Evolutionary conservation across 371 early-diverging fungal species (phyloP).

Genomic region (Syncephalastrum contaminatum): DNA sequence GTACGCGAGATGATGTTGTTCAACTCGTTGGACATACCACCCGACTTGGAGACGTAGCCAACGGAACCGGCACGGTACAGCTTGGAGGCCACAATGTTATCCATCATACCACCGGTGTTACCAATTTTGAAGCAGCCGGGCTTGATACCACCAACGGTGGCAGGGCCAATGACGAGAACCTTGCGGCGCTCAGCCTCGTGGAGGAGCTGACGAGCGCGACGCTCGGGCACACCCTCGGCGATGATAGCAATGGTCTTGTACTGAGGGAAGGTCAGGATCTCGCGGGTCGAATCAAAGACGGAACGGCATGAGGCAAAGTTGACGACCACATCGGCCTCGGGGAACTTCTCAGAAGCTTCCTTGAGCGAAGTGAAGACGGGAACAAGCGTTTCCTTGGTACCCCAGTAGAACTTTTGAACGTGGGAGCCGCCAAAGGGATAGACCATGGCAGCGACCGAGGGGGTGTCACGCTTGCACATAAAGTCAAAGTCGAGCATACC

Average conservation of each 20-base stretch:
- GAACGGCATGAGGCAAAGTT: slow-evolving; percentile 98
- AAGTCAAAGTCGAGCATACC: slow-evolving; percentile 99
- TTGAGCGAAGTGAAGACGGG: slow-evolving; percentile 89
- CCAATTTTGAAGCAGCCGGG: slow-evolving; percentile 99
- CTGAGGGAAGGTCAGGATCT: slow-evolving; percentile 78
- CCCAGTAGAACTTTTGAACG: slow-evolving; percentile 99
- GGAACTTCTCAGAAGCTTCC: slow-evolving; percentile 84
- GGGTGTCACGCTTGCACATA: slow-evolving; percentile 93
- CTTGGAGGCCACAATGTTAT: slow-evolving; percentile 96
- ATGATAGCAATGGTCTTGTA: slow-evolving; percentile 95
- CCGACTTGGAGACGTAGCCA: slow-evolving; percentile 96
- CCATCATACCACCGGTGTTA: slow-evolving; percentile 99
- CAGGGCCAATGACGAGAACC: slow-evolving; percentile 95
- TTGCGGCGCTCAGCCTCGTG: slow-evolving; percentile 78
- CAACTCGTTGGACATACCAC: slow-evolving; percentile 99
- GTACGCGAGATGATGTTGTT: slow-evolving; percentile 97
- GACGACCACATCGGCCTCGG: slow-evolving; percentile 92
- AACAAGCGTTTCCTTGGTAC: slow-evolving; percentile 93
- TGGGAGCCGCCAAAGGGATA: slow-evolving; percentile 98
- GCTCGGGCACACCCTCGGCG: slow-evolving; percentile 98
- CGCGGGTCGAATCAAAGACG: slow-evolving; percentile 89
- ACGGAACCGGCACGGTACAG: slow-evolving; percentile 96
- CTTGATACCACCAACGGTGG: slow-evolving; percentile 98
- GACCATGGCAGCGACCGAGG: slow-evolving; percentile 99
- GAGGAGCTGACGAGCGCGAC: slow-evolving; percentile 89